Percentiles rank a stretch among this genome's conserved stretches.
Conservation (phyloP, 306 rosid genomes). For the Carpinus fangiana region DNA sequence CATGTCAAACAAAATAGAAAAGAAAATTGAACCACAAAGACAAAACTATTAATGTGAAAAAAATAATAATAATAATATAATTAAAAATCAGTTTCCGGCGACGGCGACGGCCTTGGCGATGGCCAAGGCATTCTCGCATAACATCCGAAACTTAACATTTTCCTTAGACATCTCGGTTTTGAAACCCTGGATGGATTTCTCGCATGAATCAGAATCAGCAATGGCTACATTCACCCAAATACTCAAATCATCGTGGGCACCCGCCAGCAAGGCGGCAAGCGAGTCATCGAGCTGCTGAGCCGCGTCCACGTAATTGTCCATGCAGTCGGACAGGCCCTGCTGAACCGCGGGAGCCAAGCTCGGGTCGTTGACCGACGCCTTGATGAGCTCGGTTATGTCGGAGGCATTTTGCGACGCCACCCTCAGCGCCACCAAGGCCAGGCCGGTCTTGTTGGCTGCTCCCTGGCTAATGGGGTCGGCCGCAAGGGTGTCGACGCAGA, state of each 20-base stretch:
- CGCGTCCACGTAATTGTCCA: slow-evolving; percentile 26
- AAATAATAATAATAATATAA: too few relatives aligned
- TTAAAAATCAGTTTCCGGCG: neutral
- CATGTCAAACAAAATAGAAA: too few relatives aligned
- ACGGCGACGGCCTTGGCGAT: slow-evolving; percentile 21
- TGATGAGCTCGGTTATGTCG: neutral
- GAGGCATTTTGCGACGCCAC: slow-evolving; percentile 24
- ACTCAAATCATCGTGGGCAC: neutral
- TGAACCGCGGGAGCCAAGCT: slow-evolving; percentile 22
- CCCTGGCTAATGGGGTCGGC: neutral
- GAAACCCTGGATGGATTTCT: slow-evolving; percentile 19
- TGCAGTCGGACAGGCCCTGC: slow-evolving; percentile 43
- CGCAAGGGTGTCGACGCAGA: slow-evolving; percentile 7
- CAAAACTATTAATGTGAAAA: neutral
- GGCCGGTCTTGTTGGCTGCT: neutral
- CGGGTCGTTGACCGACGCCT: slow-evolving; percentile 15
- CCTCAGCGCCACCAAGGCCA: slow-evolving; percentile 20
- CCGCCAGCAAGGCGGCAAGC: slow-evolving; percentile 3
- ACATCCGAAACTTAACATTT: slow-evolving; percentile 10
- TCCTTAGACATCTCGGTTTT: slow-evolving; percentile 12
- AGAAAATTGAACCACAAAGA: too few relatives aligned
- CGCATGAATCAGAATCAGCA: slow-evolving; percentile 35
- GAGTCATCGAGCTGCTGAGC: slow-evolving; percentile 31
- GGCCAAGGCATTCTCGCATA: slow-evolving; percentile 25
- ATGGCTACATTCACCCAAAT: slow-evolving; percentile 39